Evolutionary conservation across 768 basidiomycete species (phyloP).

Genomic region (Sarcodon sp.): DNA sequence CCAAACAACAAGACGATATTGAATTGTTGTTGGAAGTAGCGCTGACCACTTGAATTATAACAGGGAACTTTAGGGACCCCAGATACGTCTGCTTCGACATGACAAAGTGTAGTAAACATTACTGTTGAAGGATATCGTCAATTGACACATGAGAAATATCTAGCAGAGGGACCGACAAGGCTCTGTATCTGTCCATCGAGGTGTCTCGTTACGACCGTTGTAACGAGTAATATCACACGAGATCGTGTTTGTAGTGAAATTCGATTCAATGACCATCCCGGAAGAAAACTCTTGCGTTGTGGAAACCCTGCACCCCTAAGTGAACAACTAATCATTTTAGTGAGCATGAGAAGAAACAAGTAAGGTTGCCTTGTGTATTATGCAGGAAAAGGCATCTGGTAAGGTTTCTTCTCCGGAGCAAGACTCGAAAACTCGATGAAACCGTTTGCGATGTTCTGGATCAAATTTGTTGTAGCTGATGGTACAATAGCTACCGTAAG

Average conservation of each 20-base stretch:
- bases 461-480: constrained; percentile 20
- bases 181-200: constrained; percentile 22
- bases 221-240: constrained; percentile 17
- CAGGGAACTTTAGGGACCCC: constrained; percentile 5
- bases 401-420: background rate
- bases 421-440: constrained; percentile 13
- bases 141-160: background rate
- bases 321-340: too few species aligned
- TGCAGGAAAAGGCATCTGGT: background rate
- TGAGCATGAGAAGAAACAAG: background rate
- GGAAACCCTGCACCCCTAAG: background rate
- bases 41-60: constrained; percentile 4
- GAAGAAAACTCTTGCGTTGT: background rate
- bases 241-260: constrained; percentile 8
- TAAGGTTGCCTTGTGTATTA: background rate
- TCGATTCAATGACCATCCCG: background rate
- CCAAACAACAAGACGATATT: constrained; percentile 31
- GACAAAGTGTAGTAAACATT: constrained; percentile 22
- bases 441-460: constrained; percentile 24
- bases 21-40: constrained; percentile 19
- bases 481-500: constrained; percentile 31
- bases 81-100: constrained; percentile 20
- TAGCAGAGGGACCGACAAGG: constrained; percentile 11
- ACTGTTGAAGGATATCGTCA: constrained; percentile 8
- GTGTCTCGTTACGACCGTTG: constrained; percentile 13